phyloP scores from a whole-genome alignment of 2,329 filamentous ascomycete species.

The Xylariales sp. region DNA sequence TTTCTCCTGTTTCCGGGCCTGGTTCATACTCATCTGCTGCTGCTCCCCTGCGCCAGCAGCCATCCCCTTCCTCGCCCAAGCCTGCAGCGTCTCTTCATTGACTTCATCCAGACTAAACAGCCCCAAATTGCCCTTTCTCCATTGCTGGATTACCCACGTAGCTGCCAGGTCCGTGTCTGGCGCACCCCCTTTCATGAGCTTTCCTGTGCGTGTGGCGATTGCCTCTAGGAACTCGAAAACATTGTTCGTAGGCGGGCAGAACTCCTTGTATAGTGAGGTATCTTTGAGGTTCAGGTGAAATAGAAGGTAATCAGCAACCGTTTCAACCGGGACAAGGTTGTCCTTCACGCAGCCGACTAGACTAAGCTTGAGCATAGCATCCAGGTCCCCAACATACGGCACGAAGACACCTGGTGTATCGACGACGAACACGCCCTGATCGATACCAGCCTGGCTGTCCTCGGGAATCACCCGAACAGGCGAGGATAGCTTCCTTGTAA shows the following conservation, averaged over 20 bases:
- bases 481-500: constrained; percentile 80
- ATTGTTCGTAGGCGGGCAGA: constrained; percentile 75
- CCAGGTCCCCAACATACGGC: constrained; percentile 78
- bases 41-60: constrained; percentile 40
- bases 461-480: constrained; percentile 67
- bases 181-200: constrained; percentile 66
- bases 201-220: constrained; percentile 70
- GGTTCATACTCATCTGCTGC: constrained; percentile 54
- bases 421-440: constrained; percentile 71
- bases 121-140: constrained; percentile 73
- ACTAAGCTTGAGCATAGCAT: constrained; percentile 92
- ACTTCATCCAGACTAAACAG: constrained; percentile 77
- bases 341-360: constrained; percentile 89
- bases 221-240: constrained; percentile 65
- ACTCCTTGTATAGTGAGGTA: constrained; percentile 57
- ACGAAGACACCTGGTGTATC: constrained; percentile 96
- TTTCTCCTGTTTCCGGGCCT: constrained; percentile 64
- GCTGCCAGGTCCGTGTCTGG: constrained; percentile 70
- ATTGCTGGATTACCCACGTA: constrained; percentile 75
- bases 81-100: constrained; percentile 49
- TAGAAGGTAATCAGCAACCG: constrained; percentile 84
- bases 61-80: constrained; percentile 9
- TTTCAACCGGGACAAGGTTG: constrained; percentile 70
- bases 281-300: constrained; percentile 72
- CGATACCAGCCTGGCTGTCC: constrained; percentile 28